Evolutionary conservation across 441 rosid species (phyloP), one percentile per base, ranked within the genome.

Genomic region (Euphorbia celastroides): DNA sequence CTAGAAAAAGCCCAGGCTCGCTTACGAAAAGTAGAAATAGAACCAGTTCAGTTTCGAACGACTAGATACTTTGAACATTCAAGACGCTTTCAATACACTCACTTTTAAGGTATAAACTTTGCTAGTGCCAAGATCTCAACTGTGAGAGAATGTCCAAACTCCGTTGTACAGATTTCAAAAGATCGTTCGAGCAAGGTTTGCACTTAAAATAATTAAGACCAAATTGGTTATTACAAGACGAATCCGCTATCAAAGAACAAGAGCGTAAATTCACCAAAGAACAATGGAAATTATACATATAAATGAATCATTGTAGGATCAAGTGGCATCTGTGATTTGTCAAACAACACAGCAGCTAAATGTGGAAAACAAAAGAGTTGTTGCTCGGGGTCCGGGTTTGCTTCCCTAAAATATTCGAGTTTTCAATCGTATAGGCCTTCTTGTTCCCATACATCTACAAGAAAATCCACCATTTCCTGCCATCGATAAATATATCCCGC

Each of bases 361-460:
- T 11, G 14, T 30, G 7, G 26, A 0, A 1, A 38, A 17, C n/a
- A 13, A 2, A 14, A 46, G 20, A 13, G 17, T 46, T 46, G 52
- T 4, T 14, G 52, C 52, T 14, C 52, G 4, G 19, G 7, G 17
- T 46, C 17, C 5, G 20, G 16, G 13, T 46, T 46, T 16, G 7
- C 19, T 2, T 48, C 3, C 22, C 3, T 17, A 2, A 54, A 31
- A 61, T 6, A 34, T 19, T 19, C 16, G 13, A 70, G 61, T 65
- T 64, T 56, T 86, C 79, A 86, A 70, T 81, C 88, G 62, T 87
- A 85, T 66, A 82, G 78, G 46, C 95, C 95, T 56, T 90, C 97
- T 75, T 86, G 85, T 66, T 86, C 87, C 98, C 98, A 93, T 27
- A 80, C 82, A 69, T 82, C 84, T 10, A 86, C 88, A 8, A 93